Evolutionary conservation across 768 basidiomycete genomes (phyloP).

Genomic region (Nidula microcarpa): DNA sequence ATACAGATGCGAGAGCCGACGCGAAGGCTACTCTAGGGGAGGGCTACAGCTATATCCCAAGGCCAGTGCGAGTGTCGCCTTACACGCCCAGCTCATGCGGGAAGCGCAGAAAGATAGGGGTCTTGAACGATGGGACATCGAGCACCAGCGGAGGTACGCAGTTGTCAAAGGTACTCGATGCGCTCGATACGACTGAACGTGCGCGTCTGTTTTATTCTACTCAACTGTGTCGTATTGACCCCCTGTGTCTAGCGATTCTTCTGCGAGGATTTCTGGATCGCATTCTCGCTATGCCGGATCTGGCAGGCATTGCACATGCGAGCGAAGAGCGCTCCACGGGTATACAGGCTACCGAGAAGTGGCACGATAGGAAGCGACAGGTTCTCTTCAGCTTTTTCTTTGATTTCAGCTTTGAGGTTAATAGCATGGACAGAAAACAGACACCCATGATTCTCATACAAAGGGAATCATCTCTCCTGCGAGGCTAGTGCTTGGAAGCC

Average conservation of each 20-base stretch:
- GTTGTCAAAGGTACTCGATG: constrained; percentile 34
- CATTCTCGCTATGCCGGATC: constrained; percentile 40
- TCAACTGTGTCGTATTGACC: neutral
- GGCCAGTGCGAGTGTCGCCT: constrained; percentile 16
- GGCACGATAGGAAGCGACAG: too few species aligned
- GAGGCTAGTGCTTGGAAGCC: too few species aligned
- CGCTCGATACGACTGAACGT: constrained; percentile 42
- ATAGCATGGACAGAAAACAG: too few species aligned
- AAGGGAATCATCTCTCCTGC: too few species aligned
- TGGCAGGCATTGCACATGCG: constrained; percentile 29
- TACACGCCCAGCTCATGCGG: constrained; percentile 14
- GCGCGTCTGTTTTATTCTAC: constrained; percentile 12
- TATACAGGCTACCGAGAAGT: too few species aligned
- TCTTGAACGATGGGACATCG: constrained; percentile 4
- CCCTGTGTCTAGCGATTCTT: constrained; percentile 23
- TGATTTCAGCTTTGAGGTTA: too few species aligned
- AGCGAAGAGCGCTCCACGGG: too few species aligned
- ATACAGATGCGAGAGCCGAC: constrained; percentile 2
- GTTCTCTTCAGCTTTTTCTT: too few species aligned
- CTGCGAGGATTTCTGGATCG: constrained; percentile 32
- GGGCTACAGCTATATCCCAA: constrained; percentile 17
- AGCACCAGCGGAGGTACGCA: constrained; percentile 1
- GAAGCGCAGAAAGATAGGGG: constrained; percentile 9
- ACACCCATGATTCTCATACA: too few species aligned
- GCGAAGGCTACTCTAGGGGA: neutral